phyloP scores from a whole-genome alignment of 2,329 filamentous ascomycete genomes.

The Tricladium varicosporioides region DNA sequence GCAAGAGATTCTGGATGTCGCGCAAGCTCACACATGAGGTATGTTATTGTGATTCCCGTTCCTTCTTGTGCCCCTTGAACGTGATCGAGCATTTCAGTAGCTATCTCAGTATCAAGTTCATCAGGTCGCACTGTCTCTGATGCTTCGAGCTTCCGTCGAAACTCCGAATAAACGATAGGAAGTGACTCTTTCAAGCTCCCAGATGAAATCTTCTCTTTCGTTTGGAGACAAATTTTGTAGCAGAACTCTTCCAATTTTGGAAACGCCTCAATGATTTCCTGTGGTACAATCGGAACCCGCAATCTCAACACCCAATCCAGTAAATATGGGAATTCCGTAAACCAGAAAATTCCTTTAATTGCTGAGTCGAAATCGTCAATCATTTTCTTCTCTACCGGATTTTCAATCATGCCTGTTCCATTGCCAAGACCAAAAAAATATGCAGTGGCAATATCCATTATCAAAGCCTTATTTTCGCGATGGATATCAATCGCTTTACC shows the following conservation, averaged over 20 bases:
- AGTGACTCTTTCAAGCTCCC: not conserved
- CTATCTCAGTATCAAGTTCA: conserved; percentile 38
- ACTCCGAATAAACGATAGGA: conserved; percentile 7
- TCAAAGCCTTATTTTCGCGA: conserved; percentile 62
- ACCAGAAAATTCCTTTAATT: not conserved
- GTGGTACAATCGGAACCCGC: not conserved
- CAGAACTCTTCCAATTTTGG: not conserved
- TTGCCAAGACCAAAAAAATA: conserved; percentile 68
- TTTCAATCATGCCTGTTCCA: conserved; percentile 52
- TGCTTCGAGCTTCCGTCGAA: conserved; percentile 3
- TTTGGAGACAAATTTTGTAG: not conserved
- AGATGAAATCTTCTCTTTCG: too few relatives aligned
- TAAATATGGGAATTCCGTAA: not conserved
- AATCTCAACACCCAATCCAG: not conserved
- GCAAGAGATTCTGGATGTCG: conserved; percentile 30
- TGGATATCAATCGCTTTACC: conserved; percentile 47
- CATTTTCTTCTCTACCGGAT: not conserved
- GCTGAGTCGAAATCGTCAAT: not conserved
- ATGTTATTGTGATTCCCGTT: conserved; percentile 63
- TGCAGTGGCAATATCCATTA: conserved; percentile 72
- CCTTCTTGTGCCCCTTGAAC: conserved; percentile 75
- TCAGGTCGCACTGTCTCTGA: not conserved
- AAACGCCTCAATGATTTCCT: not conserved
- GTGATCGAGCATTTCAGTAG: conserved; percentile 72
- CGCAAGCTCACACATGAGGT: conserved; percentile 56